Conservation (phyloP, 257 asterid species). For the Capsicum rhomboideum region DNA sequence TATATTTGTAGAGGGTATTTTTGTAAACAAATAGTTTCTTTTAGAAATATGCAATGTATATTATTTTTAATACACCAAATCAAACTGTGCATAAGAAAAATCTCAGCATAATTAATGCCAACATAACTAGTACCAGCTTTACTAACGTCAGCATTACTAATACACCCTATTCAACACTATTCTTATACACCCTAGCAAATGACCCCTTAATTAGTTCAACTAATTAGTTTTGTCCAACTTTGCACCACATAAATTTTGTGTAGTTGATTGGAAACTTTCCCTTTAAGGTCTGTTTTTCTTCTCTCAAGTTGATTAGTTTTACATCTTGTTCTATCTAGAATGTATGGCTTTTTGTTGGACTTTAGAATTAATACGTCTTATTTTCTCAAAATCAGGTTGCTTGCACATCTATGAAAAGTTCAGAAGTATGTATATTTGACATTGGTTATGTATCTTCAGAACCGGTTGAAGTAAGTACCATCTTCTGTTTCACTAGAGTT, state of each 20-base stretch:
- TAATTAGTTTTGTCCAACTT: neutral
- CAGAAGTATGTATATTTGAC: conserved; percentile 60
- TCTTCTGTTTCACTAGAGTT: conserved; percentile 10
- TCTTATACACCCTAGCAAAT: no score
- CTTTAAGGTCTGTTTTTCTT: neutral
- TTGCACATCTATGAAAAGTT: conserved; percentile 63
- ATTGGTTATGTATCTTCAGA: conserved; percentile 73
- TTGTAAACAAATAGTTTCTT: no score
- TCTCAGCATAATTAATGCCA: no score
- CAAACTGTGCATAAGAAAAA: no score
- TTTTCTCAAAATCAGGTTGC: conserved; percentile 47
- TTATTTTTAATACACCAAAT: no score
- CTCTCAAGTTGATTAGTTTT: neutral
- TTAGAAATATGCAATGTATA: no score
- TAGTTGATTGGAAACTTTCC: neutral
- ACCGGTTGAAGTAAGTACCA: conserved; percentile 67
- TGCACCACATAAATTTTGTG: neutral
- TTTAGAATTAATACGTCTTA: neutral
- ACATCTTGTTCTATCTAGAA: neutral
- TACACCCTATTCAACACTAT: no score
- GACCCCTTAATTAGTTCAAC: no score
- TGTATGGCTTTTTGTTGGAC: neutral
- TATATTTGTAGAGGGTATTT: no score
- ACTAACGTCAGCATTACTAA: no score
- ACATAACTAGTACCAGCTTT: no score